Conservation (phyloP, 2,329 filamentous ascomycete species). For the Nemania abortiva region DNA sequence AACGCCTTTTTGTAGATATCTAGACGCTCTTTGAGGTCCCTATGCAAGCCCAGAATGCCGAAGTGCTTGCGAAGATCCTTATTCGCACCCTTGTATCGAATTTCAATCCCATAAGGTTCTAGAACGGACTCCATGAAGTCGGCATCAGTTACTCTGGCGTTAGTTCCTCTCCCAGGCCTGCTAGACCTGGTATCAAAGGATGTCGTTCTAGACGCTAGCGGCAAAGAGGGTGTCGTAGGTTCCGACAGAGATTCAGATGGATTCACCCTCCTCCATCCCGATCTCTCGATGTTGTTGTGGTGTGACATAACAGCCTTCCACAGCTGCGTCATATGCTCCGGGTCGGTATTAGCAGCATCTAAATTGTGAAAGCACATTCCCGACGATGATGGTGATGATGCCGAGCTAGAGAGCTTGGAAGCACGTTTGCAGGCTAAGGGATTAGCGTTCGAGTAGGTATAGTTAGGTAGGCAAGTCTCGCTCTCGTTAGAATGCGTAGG, state of each 20-base stretch:
- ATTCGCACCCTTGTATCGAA: neutral
- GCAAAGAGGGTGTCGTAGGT: neutral
- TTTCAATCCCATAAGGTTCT: conserved; percentile 12
- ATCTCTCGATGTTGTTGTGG: neutral
- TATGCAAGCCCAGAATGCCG: neutral
- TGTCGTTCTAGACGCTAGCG: neutral
- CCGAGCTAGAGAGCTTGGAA: neutral
- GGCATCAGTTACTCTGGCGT: conserved; percentile 4
- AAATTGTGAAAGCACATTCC: neutral
- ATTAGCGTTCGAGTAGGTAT: neutral
- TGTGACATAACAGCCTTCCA: conserved; percentile 10
- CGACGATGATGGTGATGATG: neutral
- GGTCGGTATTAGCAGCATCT: conserved; percentile 7
- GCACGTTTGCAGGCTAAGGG: neutral
- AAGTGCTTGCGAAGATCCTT: neutral
- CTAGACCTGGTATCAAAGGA: no score
- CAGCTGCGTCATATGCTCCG: conserved; percentile 11
- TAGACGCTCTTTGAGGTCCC: neutral
- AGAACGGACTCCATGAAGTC: conserved; percentile 12
- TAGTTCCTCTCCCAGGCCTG: neutral
- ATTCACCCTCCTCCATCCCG: neutral
- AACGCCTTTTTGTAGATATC: neutral
- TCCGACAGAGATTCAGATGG: neutral
- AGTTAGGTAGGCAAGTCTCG: no score
- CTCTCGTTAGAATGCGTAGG: no score